A percentile compares a stretch with the other conserved stretches of the same genome.
Conservation (phyloP, 495 filamentous ascomycete genomes). For the Rhizodiscina lignyota region DNA sequence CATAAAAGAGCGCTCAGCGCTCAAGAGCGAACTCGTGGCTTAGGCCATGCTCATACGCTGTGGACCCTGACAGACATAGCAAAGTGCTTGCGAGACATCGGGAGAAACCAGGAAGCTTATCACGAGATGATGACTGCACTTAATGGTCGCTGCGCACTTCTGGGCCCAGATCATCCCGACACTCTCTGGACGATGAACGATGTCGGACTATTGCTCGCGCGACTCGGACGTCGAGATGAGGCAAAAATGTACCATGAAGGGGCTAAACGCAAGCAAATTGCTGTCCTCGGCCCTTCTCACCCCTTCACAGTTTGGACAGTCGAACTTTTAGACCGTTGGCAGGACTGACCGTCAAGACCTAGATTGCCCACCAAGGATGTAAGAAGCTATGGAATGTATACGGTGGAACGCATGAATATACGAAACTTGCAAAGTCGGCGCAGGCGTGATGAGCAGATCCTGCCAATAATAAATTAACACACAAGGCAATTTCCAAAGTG, state of each 20-base stretch:
- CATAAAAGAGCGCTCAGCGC: not conserved
- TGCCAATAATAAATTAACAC: too few relatives aligned
- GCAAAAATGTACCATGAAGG: not conserved
- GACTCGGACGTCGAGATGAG: not conserved
- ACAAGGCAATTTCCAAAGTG: too few relatives aligned
- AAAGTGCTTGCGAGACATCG: not conserved
- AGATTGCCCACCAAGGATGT: too few relatives aligned
- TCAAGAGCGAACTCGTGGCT: not conserved
- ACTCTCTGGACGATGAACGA: not conserved
- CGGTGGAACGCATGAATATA: too few relatives aligned
- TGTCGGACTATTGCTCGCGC: not conserved
- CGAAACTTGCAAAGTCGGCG: too few relatives aligned
- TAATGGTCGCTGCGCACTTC: not conserved
- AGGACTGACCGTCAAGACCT: too few relatives aligned
- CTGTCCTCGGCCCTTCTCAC: not conserved
- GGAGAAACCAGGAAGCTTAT: not conserved
- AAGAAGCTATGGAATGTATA: too few relatives aligned
- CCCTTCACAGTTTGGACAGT: not conserved
- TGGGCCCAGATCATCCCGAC: not conserved
- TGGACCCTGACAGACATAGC: not conserved
- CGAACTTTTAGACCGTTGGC: not conserved
- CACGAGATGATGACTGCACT: not conserved
- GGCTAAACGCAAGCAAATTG: not conserved
- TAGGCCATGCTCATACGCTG: not conserved
- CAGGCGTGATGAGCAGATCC: too few relatives aligned